Evolutionary conservation across 2,329 filamentous ascomycete genomes (phyloP), one percentile per base, ranked within the genome.

Genomic region (Cercospora zeina): DNA sequence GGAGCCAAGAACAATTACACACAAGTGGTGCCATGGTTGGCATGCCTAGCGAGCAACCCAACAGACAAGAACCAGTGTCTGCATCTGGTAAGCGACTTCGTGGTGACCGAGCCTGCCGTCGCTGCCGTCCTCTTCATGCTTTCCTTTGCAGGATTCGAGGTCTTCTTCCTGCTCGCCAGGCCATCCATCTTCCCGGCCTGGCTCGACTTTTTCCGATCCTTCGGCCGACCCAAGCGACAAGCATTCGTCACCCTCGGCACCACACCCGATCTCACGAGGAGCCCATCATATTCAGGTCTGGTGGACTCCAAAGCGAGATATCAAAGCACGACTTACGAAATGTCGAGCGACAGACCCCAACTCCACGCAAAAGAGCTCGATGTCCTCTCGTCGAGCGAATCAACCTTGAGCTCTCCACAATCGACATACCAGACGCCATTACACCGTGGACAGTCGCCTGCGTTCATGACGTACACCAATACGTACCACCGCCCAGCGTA

Each of bases 211-310:
- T 77, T 85, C 63, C 76, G 78, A 21, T 75, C 73, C 36, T 78
- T 80, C 58, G 73, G 78, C 63, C 80, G 77, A 67, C 51, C 63
- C n/a, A 76, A 78, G 62, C 85, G 89, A 73, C 85, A 86, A 70
- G 93, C 97, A 75, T 97, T 97, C 70, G 89, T 96, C 66, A 96
- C 91, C 39, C 87, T 89, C 50, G 93, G 97, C 73, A 91, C 92
- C 1, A 60, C 67, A 49, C 65, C 65, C 47, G 58, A 67, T 13
- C 60, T 64, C 42, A 67, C 68, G 55, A 65, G 69, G n/a, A 57
- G 63, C n/a, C 60, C 62, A 36, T 68, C 71, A 9, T 63, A 69
- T 30, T 62, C 63, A n/a, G 61, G 67, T 19, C 54, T 68, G 16
- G 45, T 70, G 5, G 61, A 66, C 10, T 70, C 69, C 54, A 65